Percentiles rank a stretch among this genome's conserved stretches.
phyloP scores from a whole-genome alignment of 352 stramenopile genomes.

The Peronospora tabacina region DNA sequence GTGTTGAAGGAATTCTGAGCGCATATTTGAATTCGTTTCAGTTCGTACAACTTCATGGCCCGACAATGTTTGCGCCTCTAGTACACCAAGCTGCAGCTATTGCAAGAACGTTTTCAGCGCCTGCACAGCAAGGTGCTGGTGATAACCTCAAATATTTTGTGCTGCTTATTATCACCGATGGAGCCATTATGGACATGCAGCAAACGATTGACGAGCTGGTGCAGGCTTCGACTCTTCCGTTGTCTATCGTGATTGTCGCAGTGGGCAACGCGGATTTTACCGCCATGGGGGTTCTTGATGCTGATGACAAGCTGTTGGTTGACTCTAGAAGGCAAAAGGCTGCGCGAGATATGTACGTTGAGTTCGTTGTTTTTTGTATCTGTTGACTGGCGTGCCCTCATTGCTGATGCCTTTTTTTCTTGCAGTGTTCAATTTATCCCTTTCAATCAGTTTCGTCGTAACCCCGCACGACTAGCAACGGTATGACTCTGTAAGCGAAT shows the following conservation, averaged over 20 bases:
- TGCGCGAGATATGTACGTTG: slow-evolving; percentile 57
- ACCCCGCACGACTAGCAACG: slow-evolving; percentile 52
- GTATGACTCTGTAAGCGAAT: slow-evolving; percentile 3
- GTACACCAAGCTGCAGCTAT: slow-evolving; percentile 63
- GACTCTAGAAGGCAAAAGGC: slow-evolving; percentile 32
- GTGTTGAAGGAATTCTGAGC: slow-evolving; percentile 48
- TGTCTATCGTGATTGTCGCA: slow-evolving; percentile 79
- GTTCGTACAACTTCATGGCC: slow-evolving; percentile 59
- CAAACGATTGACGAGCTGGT: slow-evolving; percentile 63
- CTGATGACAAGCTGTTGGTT: slow-evolving; percentile 51
- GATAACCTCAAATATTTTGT: slow-evolving; percentile 68
- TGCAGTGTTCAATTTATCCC: slow-evolving; percentile 68
- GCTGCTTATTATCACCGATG: slow-evolving; percentile 65
- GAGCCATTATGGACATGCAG: slow-evolving; percentile 74
- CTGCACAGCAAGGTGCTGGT: slow-evolving; percentile 16
- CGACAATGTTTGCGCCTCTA: slow-evolving; percentile 73
- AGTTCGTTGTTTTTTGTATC: neutral
- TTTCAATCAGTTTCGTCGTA: slow-evolving; percentile 61
- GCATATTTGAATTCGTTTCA: slow-evolving; percentile 62
- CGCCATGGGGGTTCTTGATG: slow-evolving; percentile 54
- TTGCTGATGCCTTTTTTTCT: neutral
- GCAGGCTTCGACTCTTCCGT: slow-evolving; percentile 48
- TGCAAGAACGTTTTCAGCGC: slow-evolving; percentile 37
- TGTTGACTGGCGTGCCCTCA: neutral
- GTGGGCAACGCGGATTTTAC: slow-evolving; percentile 71